phyloP scores from a whole-genome alignment of 768 basidiomycete species.

The Calocybe indica region DNA sequence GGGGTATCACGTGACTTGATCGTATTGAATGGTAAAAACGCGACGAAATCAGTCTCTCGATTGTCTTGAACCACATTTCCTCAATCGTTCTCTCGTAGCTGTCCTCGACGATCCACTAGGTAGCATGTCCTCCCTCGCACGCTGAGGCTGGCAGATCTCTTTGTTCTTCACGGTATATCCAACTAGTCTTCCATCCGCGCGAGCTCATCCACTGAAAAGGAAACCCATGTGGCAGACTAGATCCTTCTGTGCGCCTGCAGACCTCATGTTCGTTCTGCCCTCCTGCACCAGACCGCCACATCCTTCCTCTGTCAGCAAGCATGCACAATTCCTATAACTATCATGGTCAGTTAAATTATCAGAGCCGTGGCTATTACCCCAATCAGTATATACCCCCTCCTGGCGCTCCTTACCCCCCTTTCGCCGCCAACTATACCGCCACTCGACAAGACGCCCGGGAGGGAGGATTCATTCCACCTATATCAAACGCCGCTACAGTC shows the following conservation, averaged over 20 bases:
- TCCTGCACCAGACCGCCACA: conserved; percentile 23
- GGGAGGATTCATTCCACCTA: conserved; percentile 11
- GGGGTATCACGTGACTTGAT: neutral
- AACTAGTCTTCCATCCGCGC: neutral
- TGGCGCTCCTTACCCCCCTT: conserved; percentile 7
- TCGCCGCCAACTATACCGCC: conserved; percentile 3
- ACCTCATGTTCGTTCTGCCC: conserved; percentile 9
- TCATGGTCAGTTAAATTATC: conserved; percentile 31
- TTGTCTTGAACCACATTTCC: too few relatives aligned
- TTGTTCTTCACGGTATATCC: neutral
- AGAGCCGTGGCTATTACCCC: conserved; percentile 31
- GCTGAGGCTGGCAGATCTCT: too few relatives aligned
- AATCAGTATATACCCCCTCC: conserved; percentile 21
- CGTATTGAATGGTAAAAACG: too few relatives aligned
- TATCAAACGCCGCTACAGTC: conserved; percentile 12
- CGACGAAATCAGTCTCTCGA: too few relatives aligned
- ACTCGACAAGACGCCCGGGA: conserved; percentile 17
- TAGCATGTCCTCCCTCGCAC: too few relatives aligned
- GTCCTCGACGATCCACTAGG: too few relatives aligned
- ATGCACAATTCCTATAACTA: conserved; percentile 26
- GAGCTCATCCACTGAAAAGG: conserved; percentile 21
- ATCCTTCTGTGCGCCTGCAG: conserved; percentile 9
- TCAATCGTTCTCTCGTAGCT: too few relatives aligned
- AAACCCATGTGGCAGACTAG: conserved; percentile 21
- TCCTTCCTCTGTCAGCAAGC: neutral